Percentiles rank a stretch among this genome's conserved stretches.
Evolutionary conservation across 306 rosid species (phyloP).

Genomic region (Bauhinia variegata): DNA sequence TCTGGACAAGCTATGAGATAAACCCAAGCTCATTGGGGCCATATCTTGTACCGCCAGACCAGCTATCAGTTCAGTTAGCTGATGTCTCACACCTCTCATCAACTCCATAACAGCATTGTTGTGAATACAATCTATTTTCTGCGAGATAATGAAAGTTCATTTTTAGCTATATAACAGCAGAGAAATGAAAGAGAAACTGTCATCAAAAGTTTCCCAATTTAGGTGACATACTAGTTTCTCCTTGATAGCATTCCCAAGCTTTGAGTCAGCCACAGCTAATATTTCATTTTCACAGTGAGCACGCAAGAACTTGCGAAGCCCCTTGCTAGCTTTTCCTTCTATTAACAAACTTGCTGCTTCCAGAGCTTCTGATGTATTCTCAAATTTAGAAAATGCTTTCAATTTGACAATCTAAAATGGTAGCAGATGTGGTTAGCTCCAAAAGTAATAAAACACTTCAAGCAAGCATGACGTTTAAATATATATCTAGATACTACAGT

Average conservation of each 20-base stretch:
- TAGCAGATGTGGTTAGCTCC: not conserved
- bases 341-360: constrained; percentile 59
- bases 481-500: not conserved
- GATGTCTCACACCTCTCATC: constrained; percentile 66
- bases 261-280: constrained; percentile 63
- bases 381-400: constrained; percentile 65
- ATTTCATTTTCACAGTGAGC: constrained; percentile 58
- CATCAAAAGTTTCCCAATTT: not conserved
- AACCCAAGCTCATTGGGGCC: constrained; percentile 72
- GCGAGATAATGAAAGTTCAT: constrained; percentile 22
- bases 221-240: constrained; percentile 53
- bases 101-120: constrained; percentile 63
- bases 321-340: constrained; percentile 63
- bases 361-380: constrained; percentile 60
- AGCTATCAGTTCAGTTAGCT: constrained; percentile 54
- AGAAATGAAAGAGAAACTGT: not conserved
- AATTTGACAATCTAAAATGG: constrained; percentile 51
- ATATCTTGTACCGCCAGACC: constrained; percentile 61
- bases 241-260: constrained; percentile 63
- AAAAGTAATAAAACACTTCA: not conserved
- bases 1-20: constrained; percentile 66
- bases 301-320: constrained; percentile 60
- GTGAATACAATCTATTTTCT: constrained; percentile 68
- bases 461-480: not conserved
- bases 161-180: not conserved